These are phyloP conservation scores for Theileria parva DNA, from an alignment of 169 alveolate species.

Conservation along the genomic window DNA sequence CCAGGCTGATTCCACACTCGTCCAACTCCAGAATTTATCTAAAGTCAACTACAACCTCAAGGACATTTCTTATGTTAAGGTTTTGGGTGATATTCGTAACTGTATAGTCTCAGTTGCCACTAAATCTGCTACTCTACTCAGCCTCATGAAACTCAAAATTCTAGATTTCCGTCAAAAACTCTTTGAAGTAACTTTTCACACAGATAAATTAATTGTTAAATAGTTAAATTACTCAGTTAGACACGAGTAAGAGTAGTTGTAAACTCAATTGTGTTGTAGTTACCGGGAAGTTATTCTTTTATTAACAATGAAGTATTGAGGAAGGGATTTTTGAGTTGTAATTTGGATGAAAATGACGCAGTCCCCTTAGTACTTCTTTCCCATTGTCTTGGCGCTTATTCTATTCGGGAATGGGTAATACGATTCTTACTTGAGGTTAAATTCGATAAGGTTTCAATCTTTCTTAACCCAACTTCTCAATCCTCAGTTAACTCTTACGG, in stretches of 20 bases:
- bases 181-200: slow-evolving; percentile 38
- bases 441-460: neutral
- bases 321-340: slow-evolving; percentile 37
- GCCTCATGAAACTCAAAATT: slow-evolving; percentile 47
- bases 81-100: slow-evolving; percentile 26
- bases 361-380: slow-evolving; percentile 52
- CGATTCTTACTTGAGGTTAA: slow-evolving; percentile 45
- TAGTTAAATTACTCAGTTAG: no score
- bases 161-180: slow-evolving; percentile 40
- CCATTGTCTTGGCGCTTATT: slow-evolving; percentile 65
- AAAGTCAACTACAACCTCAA: no score
- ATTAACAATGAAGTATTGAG: slow-evolving; percentile 37
- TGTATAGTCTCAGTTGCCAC: slow-evolving; percentile 29
- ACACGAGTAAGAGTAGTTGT: neutral
- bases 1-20: neutral
- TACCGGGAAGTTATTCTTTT: slow-evolving; percentile 31
- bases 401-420: slow-evolving; percentile 60
- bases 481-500: slow-evolving; percentile 4
- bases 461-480: neutral
- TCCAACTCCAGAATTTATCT: neutral
- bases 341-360: slow-evolving; percentile 26
- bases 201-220: neutral
- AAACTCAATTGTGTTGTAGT: slow-evolving; percentile 8
- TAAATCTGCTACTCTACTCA: slow-evolving; percentile 31
- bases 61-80: neutral